Evolutionary conservation across 148 eudicot genomes (phyloP), one percentile per base, ranked within the genome.

Genomic region (Fagopyrum homotropicum): DNA sequence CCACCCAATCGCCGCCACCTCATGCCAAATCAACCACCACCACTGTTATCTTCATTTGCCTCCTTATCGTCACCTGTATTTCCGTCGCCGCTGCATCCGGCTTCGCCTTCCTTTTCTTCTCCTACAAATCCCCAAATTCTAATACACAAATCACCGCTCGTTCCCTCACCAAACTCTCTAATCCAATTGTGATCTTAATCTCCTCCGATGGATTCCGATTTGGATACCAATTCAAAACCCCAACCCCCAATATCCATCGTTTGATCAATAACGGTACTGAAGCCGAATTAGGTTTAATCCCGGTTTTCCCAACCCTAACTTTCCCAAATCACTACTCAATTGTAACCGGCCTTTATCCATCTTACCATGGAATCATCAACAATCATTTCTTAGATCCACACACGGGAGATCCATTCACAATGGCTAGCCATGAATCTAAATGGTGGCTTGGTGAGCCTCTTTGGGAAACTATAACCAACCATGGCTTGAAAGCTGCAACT

Each of bases 401-500:
- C 0, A 79, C 86, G 0, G 86, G 88, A 0, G 89, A 88, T 6
- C 3, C 6, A 1, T 93, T 93, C 80, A 75, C 78, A 9, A 93
- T 89, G 97, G 69, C 79, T 0, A 93, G 88, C 60, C 98, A 93
- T 49, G 91, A 93, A 22, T 89, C 97, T 8, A 83, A 88, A 46
- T 91, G 95, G 97, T 93, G 98, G 98, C 72, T 91, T 0, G 98
- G 97, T 2, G 93, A 89, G 64, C 97, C 97, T 10, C 56, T 93
- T 44, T 93, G 97, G 98, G 88, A 88, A 78, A 93, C 95, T 0
- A 84, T 90, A 40, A 80, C 54, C 1, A 93, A 89, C 15, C 84
- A 84, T 11, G 93, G 91, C 0, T 63, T 85, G 71, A 88, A 82
- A 63, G 95, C 98, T 46, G 83, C 95, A 0, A 87, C 93, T 1